Evolutionary conservation across 169 alveolate genomes (phyloP).

Genomic region (Gregarina niphandrodes): DNA sequence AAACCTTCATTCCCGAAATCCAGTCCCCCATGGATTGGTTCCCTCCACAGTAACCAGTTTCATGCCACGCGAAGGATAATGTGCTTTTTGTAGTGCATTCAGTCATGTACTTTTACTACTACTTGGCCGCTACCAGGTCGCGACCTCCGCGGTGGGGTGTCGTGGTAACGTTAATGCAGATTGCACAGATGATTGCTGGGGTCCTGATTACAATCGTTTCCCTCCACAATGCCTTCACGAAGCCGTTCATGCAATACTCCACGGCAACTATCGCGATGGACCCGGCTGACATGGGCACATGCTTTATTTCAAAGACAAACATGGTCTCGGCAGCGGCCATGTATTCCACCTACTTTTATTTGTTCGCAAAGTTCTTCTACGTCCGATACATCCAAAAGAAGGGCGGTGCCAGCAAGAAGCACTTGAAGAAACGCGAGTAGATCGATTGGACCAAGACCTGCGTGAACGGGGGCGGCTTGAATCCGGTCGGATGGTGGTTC

Average conservation of each 20-base stretch:
- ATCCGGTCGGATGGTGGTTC: too few relatives aligned
- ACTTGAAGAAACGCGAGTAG: too few relatives aligned
- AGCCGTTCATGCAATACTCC: neutral
- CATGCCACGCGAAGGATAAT: too few relatives aligned
- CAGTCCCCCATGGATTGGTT: too few relatives aligned
- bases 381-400: neutral
- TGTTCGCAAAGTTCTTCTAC: conserved; percentile 13
- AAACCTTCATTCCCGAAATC: too few relatives aligned
- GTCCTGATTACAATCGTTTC: neutral
- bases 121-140: conserved; percentile 23
- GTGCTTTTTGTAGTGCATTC: conserved; percentile 46
- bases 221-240: neutral
- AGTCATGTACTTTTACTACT: conserved; percentile 48
- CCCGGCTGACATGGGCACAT: neutral
- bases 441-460: too few relatives aligned
- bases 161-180: conserved; percentile 34
- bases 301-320: neutral
- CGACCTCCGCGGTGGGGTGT: conserved; percentile 40
- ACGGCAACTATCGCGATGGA: neutral
- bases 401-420: neutral
- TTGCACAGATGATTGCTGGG: conserved; percentile 36
- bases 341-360: conserved; percentile 18
- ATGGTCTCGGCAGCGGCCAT: conserved; percentile 5
- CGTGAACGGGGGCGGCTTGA: too few relatives aligned
- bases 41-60: too few relatives aligned